Evolutionary conservation across 202 grass and related monocot genomes (phyloP), one percentile per base, ranked within the genome.

Genomic region (Bolboschoenoplectus hybrid): DNA sequence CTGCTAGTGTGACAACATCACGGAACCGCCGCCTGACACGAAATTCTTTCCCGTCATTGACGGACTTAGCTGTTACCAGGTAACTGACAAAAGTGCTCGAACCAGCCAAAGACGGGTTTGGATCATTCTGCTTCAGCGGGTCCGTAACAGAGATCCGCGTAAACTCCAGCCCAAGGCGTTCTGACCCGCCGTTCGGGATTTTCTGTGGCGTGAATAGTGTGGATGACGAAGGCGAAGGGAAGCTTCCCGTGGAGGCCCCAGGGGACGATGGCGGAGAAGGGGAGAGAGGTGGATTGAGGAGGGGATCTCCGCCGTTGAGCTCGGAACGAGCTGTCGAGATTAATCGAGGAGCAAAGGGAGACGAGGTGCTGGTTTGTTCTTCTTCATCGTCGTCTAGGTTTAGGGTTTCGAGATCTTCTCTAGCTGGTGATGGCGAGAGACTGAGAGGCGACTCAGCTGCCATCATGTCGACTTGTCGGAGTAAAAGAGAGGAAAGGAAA

Each of bases 1-100:
- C 92, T 14, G 91, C 97, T 1, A 97, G 92, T 17, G 77, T 63
- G 49, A 99, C 97, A 11, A 97, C 93, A 74, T 97, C 97, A 38
- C 87, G 89, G 79, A 99, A 99, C 86, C 97, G 92, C 67, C 93
- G 84, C 61, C 97, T 87, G 74, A 99, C 92, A 36, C 85, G 84
- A 86, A 89, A 92, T 76, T 90, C 84, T 19, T 83, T 86, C 46
- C 92, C 92, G 39, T 81, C 88, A 68, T 47, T 19, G 39, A 53
- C 56, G 3, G 77, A 55, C 53, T 85, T 87, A 84, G 91, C 91
- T 64, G 89, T 84, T 82, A 99, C 81, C 86, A 99, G 90, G 81
- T 97, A 99, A 84, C 86, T 91, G 49, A 99, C 87, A 81, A 87
- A 99, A 79, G 81, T 90, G 49, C 92, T 87, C 9, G 89, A 89